A percentile compares a stretch with the other conserved stretches of the same genome.
Evolutionary conservation across 2,329 filamentous ascomycete genomes (phyloP).

Genomic region (Hypocreales sp.): DNA sequence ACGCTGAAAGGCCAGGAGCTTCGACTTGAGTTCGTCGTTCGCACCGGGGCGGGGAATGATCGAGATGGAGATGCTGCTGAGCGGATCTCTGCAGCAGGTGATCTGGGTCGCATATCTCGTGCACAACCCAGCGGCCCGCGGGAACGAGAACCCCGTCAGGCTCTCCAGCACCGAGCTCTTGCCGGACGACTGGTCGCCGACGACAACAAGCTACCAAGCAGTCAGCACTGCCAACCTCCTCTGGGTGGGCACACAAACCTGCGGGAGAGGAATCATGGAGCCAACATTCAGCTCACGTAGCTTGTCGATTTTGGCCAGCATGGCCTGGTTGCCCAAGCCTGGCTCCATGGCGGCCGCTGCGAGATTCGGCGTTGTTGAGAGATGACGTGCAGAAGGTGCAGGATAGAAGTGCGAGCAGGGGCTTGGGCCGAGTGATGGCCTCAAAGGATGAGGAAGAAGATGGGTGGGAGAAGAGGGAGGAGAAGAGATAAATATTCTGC

Average conservation of each 20-base stretch:
- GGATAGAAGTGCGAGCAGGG: too few relatives aligned
- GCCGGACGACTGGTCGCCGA: constrained; percentile 73
- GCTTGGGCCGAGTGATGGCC: too few relatives aligned
- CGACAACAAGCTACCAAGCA: constrained; percentile 45
- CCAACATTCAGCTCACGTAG: constrained; percentile 24
- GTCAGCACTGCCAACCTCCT: constrained; percentile 14
- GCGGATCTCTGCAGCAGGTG: constrained; percentile 11
- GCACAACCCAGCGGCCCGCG: constrained; percentile 25
- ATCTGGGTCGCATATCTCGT: constrained; percentile 29
- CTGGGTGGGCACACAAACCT: constrained; percentile 34
- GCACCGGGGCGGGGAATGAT: constrained; percentile 16
- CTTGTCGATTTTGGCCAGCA: constrained; percentile 22
- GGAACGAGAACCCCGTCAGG: constrained; percentile 32
- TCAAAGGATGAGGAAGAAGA: too few relatives aligned
- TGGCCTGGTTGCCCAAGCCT: constrained; percentile 7
- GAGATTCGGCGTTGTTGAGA: too few relatives aligned
- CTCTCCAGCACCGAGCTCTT: constrained; percentile 75
- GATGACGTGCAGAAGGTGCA: too few relatives aligned
- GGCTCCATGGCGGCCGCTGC: background rate
- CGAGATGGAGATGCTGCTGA: constrained; percentile 21
- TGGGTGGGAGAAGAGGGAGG: too few relatives aligned
- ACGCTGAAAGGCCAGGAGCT: constrained; percentile 11
- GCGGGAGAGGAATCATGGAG: constrained; percentile 20
- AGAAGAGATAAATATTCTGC: too few relatives aligned
- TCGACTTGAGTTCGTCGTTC: constrained; percentile 3